Evolutionary conservation across 2,329 filamentous ascomycete genomes (phyloP).

Genomic region (Ophiocordyceps camponoti-floridani): DNA sequence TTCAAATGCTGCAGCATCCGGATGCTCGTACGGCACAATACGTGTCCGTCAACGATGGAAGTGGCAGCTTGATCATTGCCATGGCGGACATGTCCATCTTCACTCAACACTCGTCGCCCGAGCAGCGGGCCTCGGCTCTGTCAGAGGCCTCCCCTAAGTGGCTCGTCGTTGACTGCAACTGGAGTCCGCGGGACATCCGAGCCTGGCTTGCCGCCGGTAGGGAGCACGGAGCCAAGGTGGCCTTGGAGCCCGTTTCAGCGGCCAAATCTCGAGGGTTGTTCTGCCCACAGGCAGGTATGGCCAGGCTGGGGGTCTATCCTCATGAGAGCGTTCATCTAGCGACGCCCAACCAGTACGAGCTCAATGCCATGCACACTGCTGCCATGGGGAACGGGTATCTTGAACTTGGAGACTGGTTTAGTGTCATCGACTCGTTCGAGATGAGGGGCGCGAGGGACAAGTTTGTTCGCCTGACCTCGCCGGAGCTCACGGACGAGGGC

Average conservation of each 20-base stretch:
- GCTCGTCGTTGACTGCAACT: conserved; percentile 79
- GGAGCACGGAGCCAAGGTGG: conserved; percentile 37
- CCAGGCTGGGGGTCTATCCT: conserved; percentile 35
- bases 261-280: conserved; percentile 62
- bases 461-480: conserved; percentile 50
- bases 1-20: conserved; percentile 36
- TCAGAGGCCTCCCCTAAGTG: conserved; percentile 44
- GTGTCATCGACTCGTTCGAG: conserved; percentile 59
- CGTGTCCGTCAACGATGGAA: conserved; percentile 68
- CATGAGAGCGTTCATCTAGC: conserved; percentile 49
- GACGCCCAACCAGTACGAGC: conserved; percentile 71
- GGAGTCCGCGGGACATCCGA: conserved; percentile 47
- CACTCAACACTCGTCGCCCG: conserved; percentile 31
- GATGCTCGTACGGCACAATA: conserved; percentile 71
- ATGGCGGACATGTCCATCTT: conserved; percentile 95
- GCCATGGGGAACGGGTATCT: conserved; percentile 52
- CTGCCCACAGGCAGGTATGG: conserved; percentile 18
- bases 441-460: conserved; percentile 57
- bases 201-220: conserved; percentile 49
- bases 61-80: conserved; percentile 72
- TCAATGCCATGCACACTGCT: conserved; percentile 58
- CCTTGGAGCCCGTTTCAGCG: conserved; percentile 79
- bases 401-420: conserved; percentile 58
- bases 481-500: conserved; percentile 55
- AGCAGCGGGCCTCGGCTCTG: conserved; percentile 43